Base-by-base conservation (phyloP, 2,329 filamentous ascomycete species). In the Penicillium freii region DNA sequence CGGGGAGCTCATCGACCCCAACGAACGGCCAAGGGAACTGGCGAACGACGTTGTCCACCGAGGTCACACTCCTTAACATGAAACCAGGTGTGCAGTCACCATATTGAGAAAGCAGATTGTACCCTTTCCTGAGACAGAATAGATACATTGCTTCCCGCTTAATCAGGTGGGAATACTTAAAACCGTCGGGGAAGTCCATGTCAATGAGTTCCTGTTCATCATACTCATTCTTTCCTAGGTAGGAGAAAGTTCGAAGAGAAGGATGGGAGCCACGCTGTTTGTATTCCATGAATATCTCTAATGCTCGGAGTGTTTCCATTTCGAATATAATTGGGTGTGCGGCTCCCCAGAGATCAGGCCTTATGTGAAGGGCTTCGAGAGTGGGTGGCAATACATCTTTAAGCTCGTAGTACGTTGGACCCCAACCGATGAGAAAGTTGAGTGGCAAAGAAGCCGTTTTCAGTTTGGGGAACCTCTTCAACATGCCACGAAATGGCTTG, bases 21-120 rank as follows among this genome's bases (percentile, higher is more conserved):
- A 17, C 50, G 21, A 52, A 45, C 7, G 50, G 50, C 50, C 50
- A 52, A 52, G 50, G 50, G 4, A 45, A 10, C 21, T 31, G 8
- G 29, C n/a, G 5, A 19, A 25, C 10, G 17, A 34, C 21, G 5
- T 34, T 19, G 39, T 52, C 5, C 13, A 45, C 8, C 15, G 3
- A 45, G 3, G 7, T 33, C 29, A n/a, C 50, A 23, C 23, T 19
- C 29, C 21, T 52, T 1, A n/a, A 6, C 39, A 52, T 52, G 11
- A 52, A 52, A 15, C 5, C 27, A 27, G 29, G 31, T 23, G 29
- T 15, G 11, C 50, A 52, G 39, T 36, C 29, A 19, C 17, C 9
- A 44, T 33, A 33, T 17, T 17, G 50, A 27, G 17, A 15, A 27
- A 34, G 44, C 1, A 52, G 10, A 1, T 36, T 31, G 21, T 34